Percentiles rank a stretch among this genome's conserved stretches.
These are phyloP conservation scores for Diaporthe citrichinensis DNA, from an alignment of 2,329 filamentous ascomycete species.

Conservation along the genomic window DNA sequence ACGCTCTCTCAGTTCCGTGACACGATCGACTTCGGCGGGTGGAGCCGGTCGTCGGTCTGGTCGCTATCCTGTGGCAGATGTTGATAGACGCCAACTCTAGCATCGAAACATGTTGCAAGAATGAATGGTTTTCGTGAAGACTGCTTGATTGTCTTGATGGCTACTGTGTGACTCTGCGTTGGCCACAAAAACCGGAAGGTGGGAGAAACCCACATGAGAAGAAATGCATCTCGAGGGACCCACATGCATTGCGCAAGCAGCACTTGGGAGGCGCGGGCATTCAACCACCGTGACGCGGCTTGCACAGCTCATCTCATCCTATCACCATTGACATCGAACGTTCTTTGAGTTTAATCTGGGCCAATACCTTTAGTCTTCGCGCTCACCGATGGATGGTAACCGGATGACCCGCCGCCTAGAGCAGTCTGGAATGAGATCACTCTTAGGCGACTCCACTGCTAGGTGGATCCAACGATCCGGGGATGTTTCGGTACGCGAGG, in stretches of 20 bases:
- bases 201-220: neutral
- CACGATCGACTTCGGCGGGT: neutral
- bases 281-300: conserved; percentile 4
- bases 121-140: neutral
- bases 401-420: conserved; percentile 2
- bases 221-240: neutral
- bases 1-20: neutral
- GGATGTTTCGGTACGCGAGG: conserved; percentile 16
- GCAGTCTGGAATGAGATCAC: conserved; percentile 24
- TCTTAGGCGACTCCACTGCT: neutral
- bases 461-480: neutral
- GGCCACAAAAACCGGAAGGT: neutral
- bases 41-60: neutral
- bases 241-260: conserved; percentile 32
- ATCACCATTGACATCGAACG: neutral
- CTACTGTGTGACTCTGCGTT: neutral
- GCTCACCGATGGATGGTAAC: neutral
- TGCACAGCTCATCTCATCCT: neutral
- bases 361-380: neutral
- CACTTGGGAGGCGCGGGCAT: neutral
- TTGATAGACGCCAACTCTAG: neutral
- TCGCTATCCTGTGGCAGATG: neutral
- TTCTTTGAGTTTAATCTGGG: neutral
- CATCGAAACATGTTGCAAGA: neutral
- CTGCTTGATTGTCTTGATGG: neutral